Evolutionary conservation across 179 eudicot species (phyloP).

Genomic region (Carnegiea gigantea): DNA sequence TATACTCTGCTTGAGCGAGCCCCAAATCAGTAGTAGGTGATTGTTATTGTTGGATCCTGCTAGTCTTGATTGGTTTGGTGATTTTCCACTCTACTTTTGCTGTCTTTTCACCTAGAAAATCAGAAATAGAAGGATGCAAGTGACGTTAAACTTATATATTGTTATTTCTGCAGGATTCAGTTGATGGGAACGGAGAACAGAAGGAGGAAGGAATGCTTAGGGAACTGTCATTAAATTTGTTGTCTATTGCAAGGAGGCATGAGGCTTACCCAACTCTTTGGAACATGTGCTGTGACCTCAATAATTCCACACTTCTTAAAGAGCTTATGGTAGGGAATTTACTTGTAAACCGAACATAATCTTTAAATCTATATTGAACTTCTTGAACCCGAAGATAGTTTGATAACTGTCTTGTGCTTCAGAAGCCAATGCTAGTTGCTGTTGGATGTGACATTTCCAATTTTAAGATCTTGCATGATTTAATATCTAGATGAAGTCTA

Average conservation of each 20-base stretch:
- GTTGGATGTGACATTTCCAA: background rate
- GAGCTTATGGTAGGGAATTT: conserved; percentile 68
- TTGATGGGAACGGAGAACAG: conserved; percentile 52
- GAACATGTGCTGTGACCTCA: conserved; percentile 82
- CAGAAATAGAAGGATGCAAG: background rate
- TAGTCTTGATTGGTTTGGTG: background rate
- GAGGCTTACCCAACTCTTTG: conserved; percentile 81
- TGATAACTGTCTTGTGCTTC: background rate
- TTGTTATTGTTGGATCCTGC: background rate
- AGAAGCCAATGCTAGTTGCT: background rate
- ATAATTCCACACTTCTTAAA: conserved; percentile 72
- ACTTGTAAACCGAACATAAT: background rate
- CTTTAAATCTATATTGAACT: background rate
- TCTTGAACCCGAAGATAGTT: conserved; percentile 1
- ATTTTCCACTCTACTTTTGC: background rate
- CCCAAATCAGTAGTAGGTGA: background rate
- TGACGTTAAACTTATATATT: background rate
- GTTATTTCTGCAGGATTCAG: conserved; percentile 49
- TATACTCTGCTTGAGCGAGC: background rate
- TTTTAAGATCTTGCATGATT: background rate
- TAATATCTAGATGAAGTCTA: too few relatives aligned
- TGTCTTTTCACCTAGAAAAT: background rate
- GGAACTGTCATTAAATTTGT: conserved; percentile 62
- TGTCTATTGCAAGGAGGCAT: conserved; percentile 81
- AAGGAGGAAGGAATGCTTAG: conserved; percentile 45